Conservation (phyloP, 352 stramenopile genomes). For the Discostella stelligera region DNA sequence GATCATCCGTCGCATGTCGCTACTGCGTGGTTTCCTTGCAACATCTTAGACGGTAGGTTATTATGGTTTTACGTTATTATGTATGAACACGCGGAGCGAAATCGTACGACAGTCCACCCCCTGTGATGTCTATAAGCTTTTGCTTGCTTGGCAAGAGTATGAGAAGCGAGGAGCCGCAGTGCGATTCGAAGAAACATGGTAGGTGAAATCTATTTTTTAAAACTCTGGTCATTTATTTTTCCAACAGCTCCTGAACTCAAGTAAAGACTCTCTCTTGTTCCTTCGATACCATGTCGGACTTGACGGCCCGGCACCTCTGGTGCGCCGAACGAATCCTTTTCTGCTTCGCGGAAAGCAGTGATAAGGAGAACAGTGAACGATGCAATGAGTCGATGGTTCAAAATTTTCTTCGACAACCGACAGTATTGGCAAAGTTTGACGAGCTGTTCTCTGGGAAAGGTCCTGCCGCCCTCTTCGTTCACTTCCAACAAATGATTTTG, state of each 20-base stretch:
- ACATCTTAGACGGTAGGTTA: no score
- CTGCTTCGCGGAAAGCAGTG: conserved; percentile 48
- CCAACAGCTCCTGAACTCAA: neutral
- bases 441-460: conserved; percentile 62
- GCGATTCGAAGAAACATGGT: no score
- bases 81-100: no score
- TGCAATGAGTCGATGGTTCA: conserved; percentile 57
- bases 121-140: no score
- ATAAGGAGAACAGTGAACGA: conserved; percentile 50
- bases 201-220: no score
- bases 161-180: no score
- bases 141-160: no score
- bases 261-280: neutral
- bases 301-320: conserved; percentile 58
- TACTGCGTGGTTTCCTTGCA: no score
- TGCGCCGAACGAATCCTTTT: conserved; percentile 57
- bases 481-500: conserved; percentile 58
- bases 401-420: conserved; percentile 59
- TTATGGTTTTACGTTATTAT: no score
- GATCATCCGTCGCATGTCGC: no score
- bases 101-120: no score
- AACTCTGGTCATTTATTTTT: neutral
- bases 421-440: conserved; percentile 62
- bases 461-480: conserved; percentile 54
- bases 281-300: conserved; percentile 31